Percentiles rank a stretch among this genome's conserved stretches.
phyloP scores from a whole-genome alignment of 306 rosid genomes.

The Astragalus glycyphyllos region DNA sequence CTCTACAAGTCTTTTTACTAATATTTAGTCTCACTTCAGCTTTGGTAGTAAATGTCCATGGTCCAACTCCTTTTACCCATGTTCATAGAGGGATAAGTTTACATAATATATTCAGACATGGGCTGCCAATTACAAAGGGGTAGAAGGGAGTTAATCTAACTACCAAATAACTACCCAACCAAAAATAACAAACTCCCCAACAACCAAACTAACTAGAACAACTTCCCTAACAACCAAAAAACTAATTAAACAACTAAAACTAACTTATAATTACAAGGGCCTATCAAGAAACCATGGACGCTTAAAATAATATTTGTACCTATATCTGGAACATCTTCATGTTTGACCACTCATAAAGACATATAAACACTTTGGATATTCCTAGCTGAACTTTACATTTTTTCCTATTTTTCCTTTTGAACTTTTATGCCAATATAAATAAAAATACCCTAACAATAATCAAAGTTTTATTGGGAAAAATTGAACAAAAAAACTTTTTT shows the following conservation, averaged over 20 bases:
- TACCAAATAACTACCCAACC: no score
- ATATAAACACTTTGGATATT: neutral
- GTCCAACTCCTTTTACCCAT: slow-evolving; percentile 15
- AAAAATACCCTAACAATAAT: neutral
- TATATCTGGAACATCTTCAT: neutral
- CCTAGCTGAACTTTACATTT: neutral
- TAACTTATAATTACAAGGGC: no score
- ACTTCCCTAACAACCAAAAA: no score
- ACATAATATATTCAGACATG: slow-evolving; percentile 12
- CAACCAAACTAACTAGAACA: no score
- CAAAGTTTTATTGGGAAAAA: neutral
- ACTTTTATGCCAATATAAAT: neutral
- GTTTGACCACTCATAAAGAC: neutral
- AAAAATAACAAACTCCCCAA: no score
- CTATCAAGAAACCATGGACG: neutral
- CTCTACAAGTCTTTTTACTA: slow-evolving; percentile 12
- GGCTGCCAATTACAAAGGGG: no score
- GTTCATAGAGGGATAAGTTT: slow-evolving; percentile 18
- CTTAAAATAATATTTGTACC: neutral
- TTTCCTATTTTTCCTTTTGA: neutral
- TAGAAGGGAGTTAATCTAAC: no score
- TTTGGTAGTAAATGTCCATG: slow-evolving; percentile 20
- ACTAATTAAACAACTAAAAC: no score
- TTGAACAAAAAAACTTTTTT: neutral
- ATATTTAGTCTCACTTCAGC: slow-evolving; percentile 25